These are phyloP conservation scores for Nelumbo lutea DNA, from an alignment of 164 flowering plant genomes.

Conservation along the genomic window DNA sequence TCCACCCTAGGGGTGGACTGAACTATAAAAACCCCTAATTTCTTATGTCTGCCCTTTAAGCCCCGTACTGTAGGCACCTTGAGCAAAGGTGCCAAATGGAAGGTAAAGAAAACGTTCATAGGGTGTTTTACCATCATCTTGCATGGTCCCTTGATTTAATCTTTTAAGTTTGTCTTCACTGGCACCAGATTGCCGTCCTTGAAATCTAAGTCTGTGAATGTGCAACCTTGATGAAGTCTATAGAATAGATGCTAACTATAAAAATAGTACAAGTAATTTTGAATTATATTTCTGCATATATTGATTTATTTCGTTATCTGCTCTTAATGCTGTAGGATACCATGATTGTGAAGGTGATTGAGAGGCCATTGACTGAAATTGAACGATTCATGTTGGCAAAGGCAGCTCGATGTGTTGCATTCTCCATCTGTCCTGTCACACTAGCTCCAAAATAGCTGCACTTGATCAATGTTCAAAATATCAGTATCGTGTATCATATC, in stretches of 20 bases:
- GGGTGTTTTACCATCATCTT: too few relatives aligned
- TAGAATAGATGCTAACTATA: neutral
- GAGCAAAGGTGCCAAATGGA: too few relatives aligned
- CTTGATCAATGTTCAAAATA: too few relatives aligned
- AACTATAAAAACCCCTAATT: too few relatives aligned
- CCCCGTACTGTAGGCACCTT: too few relatives aligned
- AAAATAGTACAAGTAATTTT: neutral
- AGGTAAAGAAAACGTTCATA: too few relatives aligned
- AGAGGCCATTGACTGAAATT: slow-evolving; percentile 81
- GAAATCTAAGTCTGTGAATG: neutral
- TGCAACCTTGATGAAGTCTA: neutral
- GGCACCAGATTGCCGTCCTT: neutral
- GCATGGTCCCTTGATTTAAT: too few relatives aligned
- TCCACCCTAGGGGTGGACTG: too few relatives aligned
- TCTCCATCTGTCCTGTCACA: slow-evolving; percentile 78
- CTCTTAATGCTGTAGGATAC: slow-evolving; percentile 49
- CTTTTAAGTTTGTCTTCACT: too few relatives aligned
- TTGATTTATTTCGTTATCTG: neutral
- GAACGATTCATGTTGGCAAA: slow-evolving; percentile 91
- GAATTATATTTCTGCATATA: neutral
- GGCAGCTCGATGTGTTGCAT: slow-evolving; percentile 82
- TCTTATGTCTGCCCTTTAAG: too few relatives aligned
- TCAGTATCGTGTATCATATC: too few relatives aligned
- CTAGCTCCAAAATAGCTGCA: slow-evolving; percentile 57
- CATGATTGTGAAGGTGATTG: slow-evolving; percentile 80